Conservation (phyloP, 805 yeast species). For the Schizosaccharomyces pombe region DNA sequence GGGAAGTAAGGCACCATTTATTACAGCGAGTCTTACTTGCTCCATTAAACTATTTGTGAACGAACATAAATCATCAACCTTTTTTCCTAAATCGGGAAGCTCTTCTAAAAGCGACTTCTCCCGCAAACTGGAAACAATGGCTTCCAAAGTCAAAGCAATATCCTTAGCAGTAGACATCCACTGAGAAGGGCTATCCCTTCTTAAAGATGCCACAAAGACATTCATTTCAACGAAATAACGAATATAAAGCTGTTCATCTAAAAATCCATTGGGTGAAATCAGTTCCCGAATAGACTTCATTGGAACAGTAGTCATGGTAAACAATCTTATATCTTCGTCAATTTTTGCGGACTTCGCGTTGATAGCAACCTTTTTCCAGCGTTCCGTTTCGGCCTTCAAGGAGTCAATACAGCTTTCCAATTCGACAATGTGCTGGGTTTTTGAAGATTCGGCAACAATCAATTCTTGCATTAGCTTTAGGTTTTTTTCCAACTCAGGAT, state of each 20-base stretch:
- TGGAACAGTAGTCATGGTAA: not conserved
- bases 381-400: not conserved
- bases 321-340: not conserved
- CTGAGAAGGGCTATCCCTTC: not conserved
- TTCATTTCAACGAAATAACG: slow-evolving; percentile 1
- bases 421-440: not conserved
- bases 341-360: not conserved
- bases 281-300: not conserved
- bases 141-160: not conserved
- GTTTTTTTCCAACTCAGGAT: not conserved
- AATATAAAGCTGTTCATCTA: not conserved
- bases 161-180: not conserved
- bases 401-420: not conserved
- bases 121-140: not conserved
- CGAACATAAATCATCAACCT: not conserved
- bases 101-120: not conserved
- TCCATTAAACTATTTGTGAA: not conserved
- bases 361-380: not conserved
- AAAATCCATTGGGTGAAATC: not conserved
- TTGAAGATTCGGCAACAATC: not conserved
- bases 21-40: not conserved
- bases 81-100: not conserved
- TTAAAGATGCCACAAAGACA: not conserved
- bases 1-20: not conserved
- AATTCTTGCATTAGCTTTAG: not conserved